Evolutionary conservation across 1,139 yeast genomes (phyloP), one percentile per base, ranked within the genome.

Genomic region (Citeromyces hawaiiensis): DNA sequence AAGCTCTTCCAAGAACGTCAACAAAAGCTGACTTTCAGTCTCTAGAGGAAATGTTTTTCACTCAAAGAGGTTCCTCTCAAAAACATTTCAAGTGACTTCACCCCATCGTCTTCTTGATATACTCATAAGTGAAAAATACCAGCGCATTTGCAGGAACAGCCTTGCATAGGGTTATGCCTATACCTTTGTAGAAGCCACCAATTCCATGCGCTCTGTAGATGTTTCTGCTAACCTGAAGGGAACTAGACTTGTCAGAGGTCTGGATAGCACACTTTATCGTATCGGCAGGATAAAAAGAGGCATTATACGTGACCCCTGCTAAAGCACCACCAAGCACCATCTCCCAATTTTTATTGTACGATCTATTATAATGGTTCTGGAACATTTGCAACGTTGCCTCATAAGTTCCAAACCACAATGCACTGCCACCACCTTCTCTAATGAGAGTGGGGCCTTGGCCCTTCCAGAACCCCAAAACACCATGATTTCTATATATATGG

Each of bases 381-480:
- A 79, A 63, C 23, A 56, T 48, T 4, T 57, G 57, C 35, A 68
- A 63, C 35, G 73, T 60, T 38, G 67, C 61, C 54, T 86, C 96
- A 55, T 86, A 86, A 29, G 91, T 74, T 1, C 95, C 93, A 60
- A 88, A 88, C 96, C 96, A 88, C 3, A 91, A 77, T 3, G 94
- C 85, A 1, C 96, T 83, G 5, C 97, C 97, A 19, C 87, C 79
- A 32, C 85, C 70, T 56, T 88, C 97, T 50, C 97, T 69, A 2
- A 83, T 47, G 42, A 86, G 61, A 0, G 97, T 88, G n/a, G 94
- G 80, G 1, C 76, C 64, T 48, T 87, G 87, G 1, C 97, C 97
- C 44, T 73, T 74, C 96, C 96, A 88, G 44, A 79, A 61, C 1
- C 83, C 83, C 13, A 44, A 41, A 0, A 83, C 9, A 0, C 96